Conservation (phyloP, 2,329 filamentous ascomycete genomes). For the Rhytidhysteron rufulum region DNA sequence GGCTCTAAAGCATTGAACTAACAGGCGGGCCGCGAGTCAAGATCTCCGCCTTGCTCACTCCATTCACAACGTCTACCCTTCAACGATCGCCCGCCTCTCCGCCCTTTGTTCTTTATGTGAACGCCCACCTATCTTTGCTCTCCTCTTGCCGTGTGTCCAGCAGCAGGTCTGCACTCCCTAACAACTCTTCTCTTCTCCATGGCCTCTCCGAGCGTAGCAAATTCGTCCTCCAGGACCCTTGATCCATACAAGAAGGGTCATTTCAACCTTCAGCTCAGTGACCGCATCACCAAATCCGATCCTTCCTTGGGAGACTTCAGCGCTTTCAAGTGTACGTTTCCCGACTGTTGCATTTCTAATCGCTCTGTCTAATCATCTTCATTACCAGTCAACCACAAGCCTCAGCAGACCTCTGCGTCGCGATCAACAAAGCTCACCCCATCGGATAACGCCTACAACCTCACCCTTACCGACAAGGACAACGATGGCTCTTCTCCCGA, state of each 20-base stretch:
- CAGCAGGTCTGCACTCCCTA: no score
- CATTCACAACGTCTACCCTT: no score
- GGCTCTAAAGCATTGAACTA: no score
- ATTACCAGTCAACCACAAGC: conserved; percentile 44
- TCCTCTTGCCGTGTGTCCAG: no score
- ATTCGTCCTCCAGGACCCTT: conserved; percentile 15
- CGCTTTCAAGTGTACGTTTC: conserved; percentile 31
- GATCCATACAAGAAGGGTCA: conserved; percentile 38
- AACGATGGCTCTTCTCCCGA: conserved; percentile 22
- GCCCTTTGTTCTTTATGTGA: background rate
- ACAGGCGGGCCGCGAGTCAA: no score
- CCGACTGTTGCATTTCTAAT: background rate
- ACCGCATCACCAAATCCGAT: conserved; percentile 25
- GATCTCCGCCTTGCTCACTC: no score
- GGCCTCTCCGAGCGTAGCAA: conserved; percentile 35
- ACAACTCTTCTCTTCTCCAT: conserved; percentile 16
- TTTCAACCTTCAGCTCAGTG: conserved; percentile 34
- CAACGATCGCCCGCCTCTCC: no score
- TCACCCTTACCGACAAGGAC: conserved; percentile 25
- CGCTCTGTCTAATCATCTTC: conserved; percentile 9
- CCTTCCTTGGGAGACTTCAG: conserved; percentile 16
- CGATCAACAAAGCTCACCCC: conserved; percentile 23
- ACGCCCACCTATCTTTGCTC: background rate
- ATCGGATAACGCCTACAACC: conserved; percentile 19
- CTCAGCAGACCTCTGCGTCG: conserved; percentile 26